A percentile compares a stretch with the other conserved stretches of the same genome.
Evolutionary conservation across 371 early-diverging fungal species (phyloP).

Genomic region (Haplosporangium sp.): DNA sequence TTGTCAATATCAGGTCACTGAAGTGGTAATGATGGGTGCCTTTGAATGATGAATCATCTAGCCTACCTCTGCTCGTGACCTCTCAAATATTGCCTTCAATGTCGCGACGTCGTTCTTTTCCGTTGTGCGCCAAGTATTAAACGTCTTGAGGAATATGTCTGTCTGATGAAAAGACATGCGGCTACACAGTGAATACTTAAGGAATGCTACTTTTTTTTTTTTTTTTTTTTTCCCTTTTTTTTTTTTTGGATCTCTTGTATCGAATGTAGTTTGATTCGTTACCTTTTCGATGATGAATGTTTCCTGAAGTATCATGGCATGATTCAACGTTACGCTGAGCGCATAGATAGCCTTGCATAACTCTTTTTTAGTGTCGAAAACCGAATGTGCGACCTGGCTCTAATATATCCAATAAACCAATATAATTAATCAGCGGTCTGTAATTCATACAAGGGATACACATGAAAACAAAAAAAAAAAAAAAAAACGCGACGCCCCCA

Average conservation of each 20-base stretch:
- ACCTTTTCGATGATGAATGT: conserved; percentile 43
- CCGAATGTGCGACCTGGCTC: conserved; percentile 24
- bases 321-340: conserved; percentile 39
- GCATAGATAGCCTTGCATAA: conserved; percentile 51
- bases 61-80: conserved; percentile 21
- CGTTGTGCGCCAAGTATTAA: conserved; percentile 27
- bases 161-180: conserved; percentile 17
- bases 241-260: background rate
- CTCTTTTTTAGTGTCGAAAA: conserved; percentile 44
- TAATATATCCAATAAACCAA: background rate
- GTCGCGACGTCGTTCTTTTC: conserved; percentile 9
- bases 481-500: background rate
- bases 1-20: background rate
- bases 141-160: conserved; percentile 31
- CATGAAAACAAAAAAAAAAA: background rate
- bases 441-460: background rate
- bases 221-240: background rate
- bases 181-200: background rate
- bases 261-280: background rate
- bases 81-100: conserved; percentile 14
- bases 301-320: conserved; percentile 43
- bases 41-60: no score
- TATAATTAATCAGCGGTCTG: background rate
- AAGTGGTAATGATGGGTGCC: background rate
- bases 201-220: background rate